Percentiles rank a stretch among this genome's conserved stretches.
phyloP scores from a whole-genome alignment of 371 early-diverging fungal genomes.

The Saksenaea vasiformis region DNA sequence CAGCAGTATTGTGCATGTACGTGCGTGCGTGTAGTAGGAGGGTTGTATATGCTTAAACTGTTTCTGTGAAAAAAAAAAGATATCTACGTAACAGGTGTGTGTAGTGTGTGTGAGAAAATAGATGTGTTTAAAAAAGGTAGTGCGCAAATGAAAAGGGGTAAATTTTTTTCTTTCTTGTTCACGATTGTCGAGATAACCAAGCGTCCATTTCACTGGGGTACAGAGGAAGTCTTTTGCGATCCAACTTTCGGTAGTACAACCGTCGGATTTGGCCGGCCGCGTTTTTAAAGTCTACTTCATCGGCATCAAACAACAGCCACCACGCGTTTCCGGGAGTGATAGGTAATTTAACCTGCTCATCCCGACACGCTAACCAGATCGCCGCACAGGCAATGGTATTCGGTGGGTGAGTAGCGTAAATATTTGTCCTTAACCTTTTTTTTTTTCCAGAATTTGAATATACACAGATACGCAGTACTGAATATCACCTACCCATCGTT shows the following conservation, averaged over 20 bases:
- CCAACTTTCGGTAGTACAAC: conserved; percentile 55
- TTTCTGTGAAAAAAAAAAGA: too few species aligned
- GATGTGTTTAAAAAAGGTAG: neutral
- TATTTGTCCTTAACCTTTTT: conserved; percentile 72
- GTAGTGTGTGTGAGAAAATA: neutral
- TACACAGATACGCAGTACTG: neutral
- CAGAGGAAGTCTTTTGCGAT: conserved; percentile 52
- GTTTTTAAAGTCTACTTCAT: conserved; percentile 60
- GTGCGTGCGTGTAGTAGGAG: neutral
- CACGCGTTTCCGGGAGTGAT: conserved; percentile 66
- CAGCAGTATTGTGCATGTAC: conserved; percentile 3
- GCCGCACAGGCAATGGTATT: conserved; percentile 88
- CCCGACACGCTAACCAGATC: conserved; percentile 83
- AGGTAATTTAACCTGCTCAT: conserved; percentile 68
- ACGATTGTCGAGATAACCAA: conserved; percentile 4
- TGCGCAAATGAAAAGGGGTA: neutral
- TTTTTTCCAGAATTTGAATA: conserved; percentile 35
- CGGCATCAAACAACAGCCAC: conserved; percentile 90
- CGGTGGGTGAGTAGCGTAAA: conserved; percentile 86
- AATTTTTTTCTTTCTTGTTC: neutral
- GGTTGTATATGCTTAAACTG: too few species aligned
- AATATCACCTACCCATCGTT: conserved; percentile 92
- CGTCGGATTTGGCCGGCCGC: conserved; percentile 64
- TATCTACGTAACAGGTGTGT: neutral
- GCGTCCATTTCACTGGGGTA: conserved; percentile 42